These are phyloP conservation scores for Cicer judaicum DNA, from an alignment of 306 rosid species.

Conservation along the genomic window DNA sequence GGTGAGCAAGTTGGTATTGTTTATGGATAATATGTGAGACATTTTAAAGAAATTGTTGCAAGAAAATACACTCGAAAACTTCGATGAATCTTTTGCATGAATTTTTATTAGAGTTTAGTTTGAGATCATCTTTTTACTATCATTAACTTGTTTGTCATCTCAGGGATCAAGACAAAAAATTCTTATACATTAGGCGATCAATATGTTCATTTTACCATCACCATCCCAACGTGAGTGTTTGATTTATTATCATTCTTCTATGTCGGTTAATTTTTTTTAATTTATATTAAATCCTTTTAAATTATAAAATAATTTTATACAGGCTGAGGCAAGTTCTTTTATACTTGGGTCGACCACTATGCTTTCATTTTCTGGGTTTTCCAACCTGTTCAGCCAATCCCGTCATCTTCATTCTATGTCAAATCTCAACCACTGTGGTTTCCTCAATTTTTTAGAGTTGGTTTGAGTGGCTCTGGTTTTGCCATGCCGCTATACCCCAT, in stretches of 20 bases:
- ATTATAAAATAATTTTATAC: too few relatives aligned
- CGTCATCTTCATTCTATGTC: too few relatives aligned
- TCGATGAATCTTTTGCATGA: slow-evolving; percentile 9
- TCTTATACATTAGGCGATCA: slow-evolving; percentile 81
- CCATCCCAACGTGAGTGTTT: slow-evolving; percentile 73
- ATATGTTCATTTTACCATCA: slow-evolving; percentile 82
- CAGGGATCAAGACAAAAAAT: slow-evolving; percentile 77
- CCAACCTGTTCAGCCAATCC: too few relatives aligned
- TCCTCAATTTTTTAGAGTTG: too few relatives aligned
- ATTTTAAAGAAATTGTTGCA: background rate
- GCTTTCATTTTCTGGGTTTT: too few relatives aligned
- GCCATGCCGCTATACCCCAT: too few relatives aligned
- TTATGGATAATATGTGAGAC: background rate
- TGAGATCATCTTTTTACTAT: slow-evolving; percentile 14
- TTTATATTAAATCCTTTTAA: too few relatives aligned
- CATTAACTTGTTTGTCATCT: slow-evolving; percentile 14
- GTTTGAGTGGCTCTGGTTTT: too few relatives aligned
- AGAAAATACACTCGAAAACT: slow-evolving; percentile 14
- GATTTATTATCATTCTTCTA: slow-evolving; percentile 7
- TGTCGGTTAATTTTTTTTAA: too few relatives aligned
- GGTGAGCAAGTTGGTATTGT: slow-evolving; percentile 57
- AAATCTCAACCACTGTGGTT: too few relatives aligned
- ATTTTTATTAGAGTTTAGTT: background rate
- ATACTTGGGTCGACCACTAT: too few relatives aligned
- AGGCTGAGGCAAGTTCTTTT: too few relatives aligned